A percentile compares a stretch with the other conserved stretches of the same genome.
Evolutionary conservation across 2,329 filamentous ascomycete genomes (phyloP).

Genomic region (Dactylellina haptotyla): DNA sequence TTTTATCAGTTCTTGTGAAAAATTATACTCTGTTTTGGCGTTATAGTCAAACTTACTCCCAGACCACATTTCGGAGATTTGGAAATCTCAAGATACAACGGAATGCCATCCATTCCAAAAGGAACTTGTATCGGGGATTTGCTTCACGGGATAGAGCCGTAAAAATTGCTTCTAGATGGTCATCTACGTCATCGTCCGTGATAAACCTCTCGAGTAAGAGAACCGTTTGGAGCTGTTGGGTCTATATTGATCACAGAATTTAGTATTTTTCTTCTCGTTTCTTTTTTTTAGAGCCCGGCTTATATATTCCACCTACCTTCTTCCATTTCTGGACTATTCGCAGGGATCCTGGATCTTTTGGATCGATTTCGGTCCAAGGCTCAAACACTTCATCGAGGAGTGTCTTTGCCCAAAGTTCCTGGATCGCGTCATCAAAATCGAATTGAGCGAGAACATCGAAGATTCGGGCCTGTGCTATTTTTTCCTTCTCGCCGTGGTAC

Average conservation of each 20-base stretch:
- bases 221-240: slow-evolving; percentile 57
- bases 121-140: slow-evolving; percentile 58
- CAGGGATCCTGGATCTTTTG: slow-evolving; percentile 55
- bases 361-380: slow-evolving; percentile 56
- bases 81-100: slow-evolving; percentile 56
- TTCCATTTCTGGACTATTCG: slow-evolving; percentile 56
- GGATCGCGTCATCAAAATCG: slow-evolving; percentile 50
- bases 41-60: slow-evolving; percentile 52
- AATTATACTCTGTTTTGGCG: not conserved
- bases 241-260: slow-evolving; percentile 39
- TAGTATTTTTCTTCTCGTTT: not conserved
- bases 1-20: not conserved
- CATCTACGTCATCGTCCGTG: slow-evolving; percentile 52
- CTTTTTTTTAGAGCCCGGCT: not conserved
- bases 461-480: slow-evolving; percentile 57
- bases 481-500: slow-evolving; percentile 57
- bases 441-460: slow-evolving; percentile 57
- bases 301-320: slow-evolving; percentile 46
- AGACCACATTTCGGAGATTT: slow-evolving; percentile 53
- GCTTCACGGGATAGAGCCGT: slow-evolving; percentile 56
- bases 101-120: slow-evolving; percentile 56
- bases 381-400: slow-evolving; percentile 55
- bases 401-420: slow-evolving; percentile 53
- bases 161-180: slow-evolving; percentile 55
- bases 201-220: slow-evolving; percentile 57